Base-by-base conservation (phyloP, 2,329 filamentous ascomycete genomes). In the Colletotrichum gloeosporioides region DNA sequence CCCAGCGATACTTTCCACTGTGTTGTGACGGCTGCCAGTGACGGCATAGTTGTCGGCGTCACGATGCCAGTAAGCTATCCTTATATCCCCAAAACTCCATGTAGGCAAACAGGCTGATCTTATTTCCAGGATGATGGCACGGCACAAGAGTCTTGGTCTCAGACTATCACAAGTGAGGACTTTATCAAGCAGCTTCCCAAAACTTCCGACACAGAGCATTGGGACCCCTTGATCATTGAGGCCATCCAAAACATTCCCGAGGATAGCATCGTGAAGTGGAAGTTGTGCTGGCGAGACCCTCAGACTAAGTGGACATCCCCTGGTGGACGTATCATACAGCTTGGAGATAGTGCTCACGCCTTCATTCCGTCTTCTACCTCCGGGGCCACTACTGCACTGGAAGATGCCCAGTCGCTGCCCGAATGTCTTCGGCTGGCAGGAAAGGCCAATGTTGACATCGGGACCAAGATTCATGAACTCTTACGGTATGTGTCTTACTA, bases 331-430 rank as follows among this genome's bases (percentile, higher is more conserved):
- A 73, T 80, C 39, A 64, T 80, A 15, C 78, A 79, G 67, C 55
- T 80, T 1, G 79, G 79, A 10, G 79, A 80, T 61, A 66, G 68
- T 12, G 79, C 79, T 0, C 79, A 80, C 49, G 70, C 69, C 15
- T 79, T 79, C 49, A 69, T 79, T 1, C 79, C 79, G 2, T 75
- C 77, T 4, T 79, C 79, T 7, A 77, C 53, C 3, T 77, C 72
- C 34, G 79, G 79, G 8, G 79, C 77, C 2, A 80, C 77, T 1
- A 74, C 76, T 27, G 79, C 78, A 3, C 65, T 80, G 6, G 79
- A 80, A 39, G 79, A 80, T 39, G 78, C 75, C 10, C 39, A 78
- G 13, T 78, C 76, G 13, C 62, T 80, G 0, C 78, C 78, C 6
- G 70, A 78, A 5, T 80, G 79, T 31, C 44, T 80, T 44, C 65